These are phyloP conservation scores for Fusarium sp. DNA, from an alignment of 2,329 filamentous ascomycete species.

Conservation along the genomic window DNA sequence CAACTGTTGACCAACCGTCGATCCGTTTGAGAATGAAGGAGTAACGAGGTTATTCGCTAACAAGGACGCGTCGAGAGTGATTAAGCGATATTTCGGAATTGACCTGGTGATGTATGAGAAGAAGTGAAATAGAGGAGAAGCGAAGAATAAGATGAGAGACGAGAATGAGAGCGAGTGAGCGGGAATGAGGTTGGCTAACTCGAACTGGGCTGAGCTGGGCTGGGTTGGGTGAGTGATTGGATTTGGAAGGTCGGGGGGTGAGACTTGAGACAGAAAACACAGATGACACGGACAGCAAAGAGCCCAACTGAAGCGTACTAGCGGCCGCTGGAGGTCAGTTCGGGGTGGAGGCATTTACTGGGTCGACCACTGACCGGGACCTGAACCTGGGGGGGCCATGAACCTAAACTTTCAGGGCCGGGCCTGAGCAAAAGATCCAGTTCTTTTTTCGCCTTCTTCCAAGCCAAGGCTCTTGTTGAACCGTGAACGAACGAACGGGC, in stretches of 20 bases:
- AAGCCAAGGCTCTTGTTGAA: slow-evolving; percentile 13
- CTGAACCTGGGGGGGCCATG: neutral
- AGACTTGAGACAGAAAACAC: slow-evolving; percentile 21
- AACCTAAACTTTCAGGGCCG: neutral
- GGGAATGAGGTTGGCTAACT: slow-evolving; percentile 6
- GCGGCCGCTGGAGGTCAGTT: slow-evolving; percentile 13
- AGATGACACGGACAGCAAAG: neutral
- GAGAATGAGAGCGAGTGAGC: neutral
- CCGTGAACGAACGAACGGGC: neutral
- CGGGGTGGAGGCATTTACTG: slow-evolving; percentile 5
- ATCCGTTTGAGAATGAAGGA: slow-evolving; percentile 2
- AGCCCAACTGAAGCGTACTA: slow-evolving; percentile 23
- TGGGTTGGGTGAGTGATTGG: slow-evolving; percentile 4
- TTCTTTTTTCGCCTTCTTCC: neutral
- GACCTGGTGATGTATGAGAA: slow-evolving; percentile 28
- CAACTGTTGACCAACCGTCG: slow-evolving; percentile 11
- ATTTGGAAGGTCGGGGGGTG: slow-evolving; percentile 4
- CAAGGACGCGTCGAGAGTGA: slow-evolving; percentile 16
- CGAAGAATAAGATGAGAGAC: neutral
- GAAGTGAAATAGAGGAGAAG: slow-evolving; percentile 10
- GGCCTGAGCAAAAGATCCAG: neutral
- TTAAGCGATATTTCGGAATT: slow-evolving; percentile 19
- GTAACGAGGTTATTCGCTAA: slow-evolving; percentile 15
- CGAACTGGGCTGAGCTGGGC: neutral
- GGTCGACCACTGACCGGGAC: neutral